Conservation (phyloP, 805 yeast genomes). For the Yarrowia divulgata region DNA sequence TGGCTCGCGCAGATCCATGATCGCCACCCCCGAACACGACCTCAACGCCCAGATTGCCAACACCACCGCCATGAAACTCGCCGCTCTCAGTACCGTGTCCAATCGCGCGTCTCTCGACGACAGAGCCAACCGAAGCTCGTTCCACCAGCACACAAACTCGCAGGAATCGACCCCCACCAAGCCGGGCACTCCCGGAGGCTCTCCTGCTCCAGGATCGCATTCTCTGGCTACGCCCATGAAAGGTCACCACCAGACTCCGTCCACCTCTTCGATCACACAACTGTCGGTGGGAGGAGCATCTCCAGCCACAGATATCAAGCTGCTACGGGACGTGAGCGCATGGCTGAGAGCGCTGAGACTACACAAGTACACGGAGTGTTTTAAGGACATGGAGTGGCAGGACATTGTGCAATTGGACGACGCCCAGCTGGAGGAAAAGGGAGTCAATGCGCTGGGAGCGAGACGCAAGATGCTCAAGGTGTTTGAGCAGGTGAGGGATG, state of each 20-base stretch:
- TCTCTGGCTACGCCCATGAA: constrained; percentile 27
- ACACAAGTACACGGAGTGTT: constrained; percentile 90
- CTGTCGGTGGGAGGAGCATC: constrained; percentile 43
- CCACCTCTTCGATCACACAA: constrained; percentile 16
- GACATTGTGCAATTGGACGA: constrained; percentile 77
- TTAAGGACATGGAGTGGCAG: constrained; percentile 78
- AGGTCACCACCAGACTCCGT: constrained; percentile 17
- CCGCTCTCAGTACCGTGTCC: constrained; percentile 67
- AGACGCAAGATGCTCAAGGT: constrained; percentile 91
- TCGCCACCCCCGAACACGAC: constrained; percentile 41
- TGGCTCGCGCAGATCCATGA: constrained; percentile 22
- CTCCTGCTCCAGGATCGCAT: constrained; percentile 22
- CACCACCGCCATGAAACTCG: constrained; percentile 59
- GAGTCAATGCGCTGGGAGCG: constrained; percentile 95
- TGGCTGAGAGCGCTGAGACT: constrained; percentile 90
- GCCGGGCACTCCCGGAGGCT: constrained; percentile 32
- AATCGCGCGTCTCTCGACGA: constrained; percentile 43
- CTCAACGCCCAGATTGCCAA: constrained; percentile 48
- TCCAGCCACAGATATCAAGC: constrained; percentile 42
- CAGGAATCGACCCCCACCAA: constrained; percentile 23
- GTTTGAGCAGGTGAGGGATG: constrained; percentile 78
- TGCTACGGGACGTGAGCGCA: constrained; percentile 78
- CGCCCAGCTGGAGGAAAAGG: constrained; percentile 71
- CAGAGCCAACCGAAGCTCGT: constrained; percentile 23
- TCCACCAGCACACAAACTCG: constrained; percentile 22